phyloP scores from a whole-genome alignment of 2,329 filamentous ascomycete species.

The Colletotrichum filicis region DNA sequence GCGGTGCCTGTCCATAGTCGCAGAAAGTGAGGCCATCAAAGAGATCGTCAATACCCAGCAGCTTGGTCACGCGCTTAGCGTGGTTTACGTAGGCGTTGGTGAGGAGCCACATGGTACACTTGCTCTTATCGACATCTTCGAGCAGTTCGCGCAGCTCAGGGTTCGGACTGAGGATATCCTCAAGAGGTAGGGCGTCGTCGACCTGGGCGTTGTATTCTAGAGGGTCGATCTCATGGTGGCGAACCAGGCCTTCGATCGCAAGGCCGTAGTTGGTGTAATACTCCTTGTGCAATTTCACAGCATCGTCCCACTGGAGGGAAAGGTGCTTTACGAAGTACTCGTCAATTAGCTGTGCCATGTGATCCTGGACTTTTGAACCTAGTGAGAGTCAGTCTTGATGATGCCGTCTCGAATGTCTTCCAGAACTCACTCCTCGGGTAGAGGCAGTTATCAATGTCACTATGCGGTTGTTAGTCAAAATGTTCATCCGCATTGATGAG shows the following conservation, averaged over 20 bases:
- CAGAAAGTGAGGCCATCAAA: slow-evolving; percentile 98
- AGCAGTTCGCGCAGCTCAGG: slow-evolving; percentile 79
- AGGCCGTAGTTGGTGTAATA: slow-evolving; percentile 98
- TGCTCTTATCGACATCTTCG: slow-evolving; percentile 82
- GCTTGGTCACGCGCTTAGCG: slow-evolving; percentile 80
- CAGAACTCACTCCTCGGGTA: slow-evolving; percentile 80
- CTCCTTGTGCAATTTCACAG: slow-evolving; percentile 85
- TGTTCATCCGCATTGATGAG: neutral
- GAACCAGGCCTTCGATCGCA: slow-evolving; percentile 94
- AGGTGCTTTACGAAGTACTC: slow-evolving; percentile 75
- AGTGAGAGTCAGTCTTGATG: slow-evolving; percentile 10
- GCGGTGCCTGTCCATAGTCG: slow-evolving; percentile 78
- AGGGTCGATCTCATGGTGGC: slow-evolving; percentile 94
- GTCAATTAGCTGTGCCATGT: slow-evolving; percentile 87
- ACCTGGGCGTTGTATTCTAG: slow-evolving; percentile 95
- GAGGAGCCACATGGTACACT: slow-evolving; percentile 92
- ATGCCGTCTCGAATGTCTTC: neutral
- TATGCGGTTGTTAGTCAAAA: slow-evolving; percentile 49
- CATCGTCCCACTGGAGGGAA: slow-evolving; percentile 78
- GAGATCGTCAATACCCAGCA: slow-evolving; percentile 85
- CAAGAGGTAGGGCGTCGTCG: slow-evolving; percentile 91
- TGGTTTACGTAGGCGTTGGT: slow-evolving; percentile 97
- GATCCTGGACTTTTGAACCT: slow-evolving; percentile 85
- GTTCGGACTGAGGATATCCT: slow-evolving; percentile 84
- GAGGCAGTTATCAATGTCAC: slow-evolving; percentile 98